A percentile compares a stretch with the other conserved stretches of the same genome.
Conservation (phyloP, 2,329 filamentous ascomycete genomes). For the Exophiala oligosperma region DNA sequence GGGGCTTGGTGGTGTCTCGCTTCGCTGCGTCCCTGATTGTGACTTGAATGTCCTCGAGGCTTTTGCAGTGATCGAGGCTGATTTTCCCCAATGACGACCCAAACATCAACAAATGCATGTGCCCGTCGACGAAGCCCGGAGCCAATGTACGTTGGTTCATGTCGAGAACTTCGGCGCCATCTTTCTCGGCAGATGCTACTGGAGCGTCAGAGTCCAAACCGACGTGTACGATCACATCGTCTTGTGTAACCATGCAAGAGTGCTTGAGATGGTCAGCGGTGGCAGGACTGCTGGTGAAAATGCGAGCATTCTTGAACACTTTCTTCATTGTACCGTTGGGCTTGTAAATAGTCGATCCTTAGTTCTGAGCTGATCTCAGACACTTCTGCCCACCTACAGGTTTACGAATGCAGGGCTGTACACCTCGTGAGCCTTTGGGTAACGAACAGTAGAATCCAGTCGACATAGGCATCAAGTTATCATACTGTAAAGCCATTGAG, state of each 20-base stretch:
- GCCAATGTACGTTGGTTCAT: constrained; percentile 41
- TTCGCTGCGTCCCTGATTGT: constrained; percentile 44
- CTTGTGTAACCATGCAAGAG: constrained; percentile 41
- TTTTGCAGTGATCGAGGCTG: constrained; percentile 43
- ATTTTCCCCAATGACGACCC: constrained; percentile 49
- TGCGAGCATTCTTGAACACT: constrained; percentile 37
- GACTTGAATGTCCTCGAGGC: constrained; percentile 45
- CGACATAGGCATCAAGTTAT: too few species aligned
- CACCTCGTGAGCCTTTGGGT: too few species aligned
- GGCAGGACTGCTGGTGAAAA: constrained; percentile 32
- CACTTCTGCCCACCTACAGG: too few species aligned
- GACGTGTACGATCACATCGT: constrained; percentile 44
- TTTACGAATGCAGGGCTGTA: too few species aligned
- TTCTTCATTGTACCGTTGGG: constrained; percentile 25
- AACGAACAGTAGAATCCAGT: too few species aligned
- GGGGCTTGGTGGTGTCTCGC: constrained; percentile 40
- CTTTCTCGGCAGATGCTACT: constrained; percentile 25
- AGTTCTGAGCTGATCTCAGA: too few species aligned
- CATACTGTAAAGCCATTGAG: too few species aligned
- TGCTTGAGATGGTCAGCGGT: constrained; percentile 2
- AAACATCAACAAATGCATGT: constrained; percentile 53
- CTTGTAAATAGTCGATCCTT: neutral
- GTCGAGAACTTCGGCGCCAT: constrained; percentile 33
- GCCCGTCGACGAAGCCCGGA: constrained; percentile 52
- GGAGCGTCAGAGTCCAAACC: constrained; percentile 35